phyloP scores from a whole-genome alignment of 495 filamentous ascomycete genomes.

The Podospora appendiculata region DNA sequence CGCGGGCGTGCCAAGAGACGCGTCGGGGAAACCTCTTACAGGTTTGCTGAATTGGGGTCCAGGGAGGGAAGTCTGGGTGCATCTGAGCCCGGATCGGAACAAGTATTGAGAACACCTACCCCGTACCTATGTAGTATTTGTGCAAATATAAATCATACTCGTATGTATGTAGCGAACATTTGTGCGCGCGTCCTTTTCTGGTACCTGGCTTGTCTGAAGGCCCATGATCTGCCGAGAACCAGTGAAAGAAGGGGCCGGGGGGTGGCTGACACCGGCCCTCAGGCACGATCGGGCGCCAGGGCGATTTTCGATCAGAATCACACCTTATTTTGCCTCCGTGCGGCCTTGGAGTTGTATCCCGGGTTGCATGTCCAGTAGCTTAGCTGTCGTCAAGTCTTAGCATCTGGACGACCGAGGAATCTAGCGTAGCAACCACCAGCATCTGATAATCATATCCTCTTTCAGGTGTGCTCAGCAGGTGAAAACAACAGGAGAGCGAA shows the following conservation, averaged over 20 bases:
- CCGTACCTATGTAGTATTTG: too few relatives aligned
- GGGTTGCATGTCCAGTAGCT: background rate
- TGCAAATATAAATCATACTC: too few relatives aligned
- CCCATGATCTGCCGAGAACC: constrained; percentile 15
- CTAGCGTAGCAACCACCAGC: background rate
- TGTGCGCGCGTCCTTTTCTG: too few relatives aligned
- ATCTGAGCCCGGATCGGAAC: constrained; percentile 30
- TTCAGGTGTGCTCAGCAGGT: too few relatives aligned
- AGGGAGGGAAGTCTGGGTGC: constrained; percentile 43
- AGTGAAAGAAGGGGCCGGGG: background rate
- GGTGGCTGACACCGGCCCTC: background rate
- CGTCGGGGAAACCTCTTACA: constrained; percentile 14
- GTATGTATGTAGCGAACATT: too few relatives aligned
- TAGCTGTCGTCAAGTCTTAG: background rate
- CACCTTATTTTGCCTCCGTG: background rate
- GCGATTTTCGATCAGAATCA: constrained; percentile 2
- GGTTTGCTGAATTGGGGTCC: constrained; percentile 26
- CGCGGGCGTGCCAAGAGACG: constrained; percentile 12
- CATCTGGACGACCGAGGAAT: background rate
- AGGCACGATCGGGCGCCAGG: background rate
- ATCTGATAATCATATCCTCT: too few relatives aligned
- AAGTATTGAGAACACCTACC: background rate
- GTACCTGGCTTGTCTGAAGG: constrained; percentile 6
- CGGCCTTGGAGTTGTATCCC: constrained; percentile 6
- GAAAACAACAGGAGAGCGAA: too few relatives aligned